phyloP scores from a whole-genome alignment of 78 protist species.

The Polysphondylium violaceum region DNA sequence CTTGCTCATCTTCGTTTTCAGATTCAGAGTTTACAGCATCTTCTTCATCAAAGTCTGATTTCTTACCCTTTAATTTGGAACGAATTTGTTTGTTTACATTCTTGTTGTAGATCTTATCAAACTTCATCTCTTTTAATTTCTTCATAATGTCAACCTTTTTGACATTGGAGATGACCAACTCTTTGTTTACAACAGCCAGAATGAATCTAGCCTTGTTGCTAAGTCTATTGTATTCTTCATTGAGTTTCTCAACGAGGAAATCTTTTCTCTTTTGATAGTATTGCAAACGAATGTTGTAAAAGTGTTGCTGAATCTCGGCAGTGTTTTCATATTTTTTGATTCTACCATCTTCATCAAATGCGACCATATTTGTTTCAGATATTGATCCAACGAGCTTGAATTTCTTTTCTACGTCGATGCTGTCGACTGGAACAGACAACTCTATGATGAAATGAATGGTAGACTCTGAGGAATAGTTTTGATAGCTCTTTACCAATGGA shows the following conservation, averaged over 20 bases:
- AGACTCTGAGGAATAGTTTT: slow-evolving; percentile 14
- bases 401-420: slow-evolving; percentile 55
- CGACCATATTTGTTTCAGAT: slow-evolving; percentile 87
- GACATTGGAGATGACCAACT: slow-evolving; percentile 76
- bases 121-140: slow-evolving; percentile 70
- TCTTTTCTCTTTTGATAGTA: slow-evolving; percentile 91
- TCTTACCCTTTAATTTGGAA: neutral
- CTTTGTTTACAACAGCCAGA: slow-evolving; percentile 81
- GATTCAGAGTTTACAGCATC: slow-evolving; percentile 13
- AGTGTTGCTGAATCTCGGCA: slow-evolving; percentile 86
- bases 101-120: slow-evolving; percentile 35
- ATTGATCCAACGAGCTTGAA: neutral
- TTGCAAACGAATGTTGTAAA: slow-evolving; percentile 87
- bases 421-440: slow-evolving; percentile 25
- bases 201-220: slow-evolving; percentile 92
- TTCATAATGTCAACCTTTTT: slow-evolving; percentile 79
- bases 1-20: neutral
- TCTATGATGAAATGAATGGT: slow-evolving; percentile 81
- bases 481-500: neutral
- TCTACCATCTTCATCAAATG: slow-evolving; percentile 91
- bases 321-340: slow-evolving; percentile 87
- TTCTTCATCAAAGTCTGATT: neutral
- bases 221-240: slow-evolving; percentile 43
- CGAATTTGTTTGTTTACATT: slow-evolving; percentile 9
- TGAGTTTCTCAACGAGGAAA: neutral